phyloP scores from a whole-genome alignment of 2,329 filamentous ascomycete species.

The Neurospora crassa region DNA sequence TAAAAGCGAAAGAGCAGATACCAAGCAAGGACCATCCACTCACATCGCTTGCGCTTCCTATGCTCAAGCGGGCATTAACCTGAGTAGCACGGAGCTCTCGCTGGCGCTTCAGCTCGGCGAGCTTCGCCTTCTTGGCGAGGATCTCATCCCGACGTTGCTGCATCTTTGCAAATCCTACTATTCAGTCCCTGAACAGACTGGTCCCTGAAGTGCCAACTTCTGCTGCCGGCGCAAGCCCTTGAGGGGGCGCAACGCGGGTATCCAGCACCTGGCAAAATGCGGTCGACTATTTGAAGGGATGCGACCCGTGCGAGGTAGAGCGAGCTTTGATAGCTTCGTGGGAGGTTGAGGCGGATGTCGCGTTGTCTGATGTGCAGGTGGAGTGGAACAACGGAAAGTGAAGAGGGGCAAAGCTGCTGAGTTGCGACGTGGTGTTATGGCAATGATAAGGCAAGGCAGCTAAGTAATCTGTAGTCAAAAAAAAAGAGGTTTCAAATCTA shows the following conservation, averaged over 20 bases:
- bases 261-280: neutral
- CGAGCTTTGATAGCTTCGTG: neutral
- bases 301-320: neutral
- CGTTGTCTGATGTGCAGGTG: neutral
- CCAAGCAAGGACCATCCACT: constrained; percentile 1
- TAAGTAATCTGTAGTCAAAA: neutral
- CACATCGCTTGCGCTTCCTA: constrained; percentile 63
- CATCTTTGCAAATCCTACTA: constrained; percentile 35
- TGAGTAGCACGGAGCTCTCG: constrained; percentile 75
- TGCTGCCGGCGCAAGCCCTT: constrained; percentile 1
- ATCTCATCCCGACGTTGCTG: constrained; percentile 92
- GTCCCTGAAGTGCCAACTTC: constrained; percentile 27
- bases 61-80: constrained; percentile 58
- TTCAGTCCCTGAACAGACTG: constrained; percentile 26
- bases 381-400: neutral
- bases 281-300: neutral
- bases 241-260: neutral
- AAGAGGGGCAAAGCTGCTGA: neutral
- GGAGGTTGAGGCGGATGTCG: neutral
- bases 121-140: constrained; percentile 89
- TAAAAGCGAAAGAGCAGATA: neutral
- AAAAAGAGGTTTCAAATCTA: neutral
- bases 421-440: neutral
- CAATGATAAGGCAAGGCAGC: neutral
- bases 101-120: constrained; percentile 90